phyloP scores from a whole-genome alignment of 805 yeast species.

The Ogataea angusta region DNA sequence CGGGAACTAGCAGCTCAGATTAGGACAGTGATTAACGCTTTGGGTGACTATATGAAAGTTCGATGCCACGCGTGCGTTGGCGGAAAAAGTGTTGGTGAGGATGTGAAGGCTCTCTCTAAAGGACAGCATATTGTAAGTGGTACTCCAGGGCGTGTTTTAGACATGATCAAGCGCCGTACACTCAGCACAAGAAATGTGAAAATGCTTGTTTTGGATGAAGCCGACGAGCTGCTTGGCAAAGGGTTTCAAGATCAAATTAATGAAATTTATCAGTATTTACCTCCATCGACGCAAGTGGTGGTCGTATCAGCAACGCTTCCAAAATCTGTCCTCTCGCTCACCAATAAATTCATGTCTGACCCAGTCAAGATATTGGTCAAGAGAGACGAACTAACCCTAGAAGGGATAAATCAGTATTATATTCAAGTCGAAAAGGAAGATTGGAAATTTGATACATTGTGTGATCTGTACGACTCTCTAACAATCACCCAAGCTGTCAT shows the following conservation, averaged over 20 bases:
- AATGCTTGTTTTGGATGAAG: slow-evolving; percentile 96
- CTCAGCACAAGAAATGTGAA: slow-evolving; percentile 80
- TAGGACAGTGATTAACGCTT: slow-evolving; percentile 84
- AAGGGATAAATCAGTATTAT: slow-evolving; percentile 92
- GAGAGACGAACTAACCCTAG: slow-evolving; percentile 91
- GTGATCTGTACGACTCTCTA: slow-evolving; percentile 91
- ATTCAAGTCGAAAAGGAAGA: slow-evolving; percentile 90
- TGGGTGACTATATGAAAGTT: slow-evolving; percentile 87
- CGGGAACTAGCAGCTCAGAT: slow-evolving; percentile 97
- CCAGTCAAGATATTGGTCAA: slow-evolving; percentile 93
- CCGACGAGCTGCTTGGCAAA: slow-evolving; percentile 90
- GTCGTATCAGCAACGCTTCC: slow-evolving; percentile 95
- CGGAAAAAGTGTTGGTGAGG: slow-evolving; percentile 89
- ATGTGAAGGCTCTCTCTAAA: slow-evolving; percentile 74
- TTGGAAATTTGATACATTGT: slow-evolving; percentile 90
- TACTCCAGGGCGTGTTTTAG: slow-evolving; percentile 97
- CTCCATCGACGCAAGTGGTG: slow-evolving; percentile 88
- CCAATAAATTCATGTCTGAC: slow-evolving; percentile 89
- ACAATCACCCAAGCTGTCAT: slow-evolving; percentile 97
- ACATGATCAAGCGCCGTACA: slow-evolving; percentile 89
- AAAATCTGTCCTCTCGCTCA: slow-evolving; percentile 84
- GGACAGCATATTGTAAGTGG: slow-evolving; percentile 96
- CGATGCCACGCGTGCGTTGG: slow-evolving; percentile 97
- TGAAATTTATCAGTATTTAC: slow-evolving; percentile 86
- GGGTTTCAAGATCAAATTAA: slow-evolving; percentile 96